These are phyloP conservation scores for Lachnellula arida DNA, from an alignment of 2,329 filamentous ascomycete species.

Conservation along the genomic window DNA sequence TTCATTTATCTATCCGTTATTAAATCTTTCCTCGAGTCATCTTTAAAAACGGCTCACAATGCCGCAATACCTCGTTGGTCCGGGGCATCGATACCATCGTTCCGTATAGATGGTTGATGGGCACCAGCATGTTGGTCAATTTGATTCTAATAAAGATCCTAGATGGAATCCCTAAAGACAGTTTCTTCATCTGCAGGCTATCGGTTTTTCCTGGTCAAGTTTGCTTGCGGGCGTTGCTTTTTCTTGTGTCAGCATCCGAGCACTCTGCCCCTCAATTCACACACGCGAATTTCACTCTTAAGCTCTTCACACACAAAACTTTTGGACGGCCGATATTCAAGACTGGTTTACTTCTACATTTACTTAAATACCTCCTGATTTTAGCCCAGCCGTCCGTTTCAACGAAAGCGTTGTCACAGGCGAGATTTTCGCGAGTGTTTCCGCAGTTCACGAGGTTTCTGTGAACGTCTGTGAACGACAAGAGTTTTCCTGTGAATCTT, in stretches of 20 bases:
- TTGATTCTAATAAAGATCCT: background rate
- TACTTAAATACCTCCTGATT: background rate
- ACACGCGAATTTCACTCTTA: background rate
- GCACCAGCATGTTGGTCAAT: background rate
- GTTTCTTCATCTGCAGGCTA: background rate
- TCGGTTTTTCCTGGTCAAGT: background rate
- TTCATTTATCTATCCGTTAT: background rate
- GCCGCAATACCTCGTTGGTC: background rate
- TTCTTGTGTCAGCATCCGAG: background rate
- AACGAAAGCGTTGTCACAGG: background rate
- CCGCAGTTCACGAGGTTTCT: background rate
- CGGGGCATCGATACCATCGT: background rate
- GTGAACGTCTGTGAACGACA: background rate
- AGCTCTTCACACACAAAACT: background rate
- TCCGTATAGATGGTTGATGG: background rate
- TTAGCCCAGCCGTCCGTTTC: background rate
- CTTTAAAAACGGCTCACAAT: background rate
- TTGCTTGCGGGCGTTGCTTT: background rate
- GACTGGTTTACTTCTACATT: background rate
- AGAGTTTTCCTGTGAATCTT: background rate
- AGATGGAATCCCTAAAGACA: background rate
- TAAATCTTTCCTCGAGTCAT: background rate
- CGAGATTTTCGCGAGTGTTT: background rate
- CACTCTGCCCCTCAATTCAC: background rate
- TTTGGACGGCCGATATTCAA: background rate